A percentile compares a stretch with the other conserved stretches of the same genome.
These are phyloP conservation scores for Pseudogymnoascus sp. DNA, from an alignment of 2,329 filamentous ascomycete genomes.

Conservation along the genomic window DNA sequence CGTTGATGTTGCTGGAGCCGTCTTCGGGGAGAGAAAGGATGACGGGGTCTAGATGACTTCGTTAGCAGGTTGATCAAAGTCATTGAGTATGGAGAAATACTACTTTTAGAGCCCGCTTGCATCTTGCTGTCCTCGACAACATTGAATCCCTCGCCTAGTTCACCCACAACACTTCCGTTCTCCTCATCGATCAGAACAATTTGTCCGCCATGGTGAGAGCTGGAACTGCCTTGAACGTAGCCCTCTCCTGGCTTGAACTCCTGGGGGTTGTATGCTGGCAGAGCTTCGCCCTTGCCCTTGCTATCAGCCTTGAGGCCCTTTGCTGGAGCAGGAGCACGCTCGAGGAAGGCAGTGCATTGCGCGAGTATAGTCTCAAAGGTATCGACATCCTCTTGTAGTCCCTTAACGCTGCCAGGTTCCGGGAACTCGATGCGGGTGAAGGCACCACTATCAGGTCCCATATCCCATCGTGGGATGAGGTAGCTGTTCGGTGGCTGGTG, in stretches of 20 bases:
- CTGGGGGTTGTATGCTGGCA: conserved; percentile 68
- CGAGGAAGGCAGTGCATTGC: conserved; percentile 94
- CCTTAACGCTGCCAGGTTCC: conserved; percentile 57
- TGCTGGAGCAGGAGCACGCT: conserved; percentile 58
- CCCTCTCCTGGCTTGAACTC: conserved; percentile 73
- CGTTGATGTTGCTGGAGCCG: conserved; percentile 56
- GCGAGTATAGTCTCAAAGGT: conserved; percentile 96
- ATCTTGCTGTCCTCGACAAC: conserved; percentile 70
- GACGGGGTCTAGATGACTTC: conserved; percentile 54
- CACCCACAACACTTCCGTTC: conserved; percentile 89
- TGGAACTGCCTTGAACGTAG: conserved; percentile 58
- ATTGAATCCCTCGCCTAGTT: conserved; percentile 74
- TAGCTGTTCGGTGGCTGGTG: conserved; percentile 90
- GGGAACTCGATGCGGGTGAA: conserved; percentile 95
- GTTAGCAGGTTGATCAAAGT: conserved; percentile 1
- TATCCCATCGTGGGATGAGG: conserved; percentile 89
- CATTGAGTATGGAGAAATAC: not conserved
- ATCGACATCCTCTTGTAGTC: conserved; percentile 83
- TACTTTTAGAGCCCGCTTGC: conserved; percentile 86
- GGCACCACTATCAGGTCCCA: conserved; percentile 77
- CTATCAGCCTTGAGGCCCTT: conserved; percentile 9
- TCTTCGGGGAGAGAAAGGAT: conserved; percentile 67
- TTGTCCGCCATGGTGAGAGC: conserved; percentile 55
- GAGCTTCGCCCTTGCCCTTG: conserved; percentile 22
- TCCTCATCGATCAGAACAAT: conserved; percentile 94